Evolutionary conservation across 2,329 filamentous ascomycete genomes (phyloP).

Genomic region (Plenodomus tracheiphilus): DNA sequence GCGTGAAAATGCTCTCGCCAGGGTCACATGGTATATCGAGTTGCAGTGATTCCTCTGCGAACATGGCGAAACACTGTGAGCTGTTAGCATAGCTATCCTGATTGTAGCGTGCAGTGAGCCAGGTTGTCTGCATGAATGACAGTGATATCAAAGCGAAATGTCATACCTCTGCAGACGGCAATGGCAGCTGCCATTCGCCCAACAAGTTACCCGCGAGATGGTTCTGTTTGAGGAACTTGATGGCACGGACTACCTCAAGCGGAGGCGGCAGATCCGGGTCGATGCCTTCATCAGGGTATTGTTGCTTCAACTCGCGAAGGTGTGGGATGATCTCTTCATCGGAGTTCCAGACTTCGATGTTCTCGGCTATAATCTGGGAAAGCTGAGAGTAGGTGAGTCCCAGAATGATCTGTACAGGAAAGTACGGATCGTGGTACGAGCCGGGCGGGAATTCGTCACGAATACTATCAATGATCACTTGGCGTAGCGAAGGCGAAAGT

Average conservation of each 20-base stretch:
- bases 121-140: neutral
- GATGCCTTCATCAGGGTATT: slow-evolving; percentile 9
- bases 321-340: slow-evolving; percentile 11
- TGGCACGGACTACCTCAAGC: slow-evolving; percentile 12
- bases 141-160: neutral
- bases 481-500: slow-evolving; percentile 21
- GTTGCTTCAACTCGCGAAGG: slow-evolving; percentile 8
- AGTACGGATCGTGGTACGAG: slow-evolving; percentile 5
- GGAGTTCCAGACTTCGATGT: slow-evolving; percentile 5
- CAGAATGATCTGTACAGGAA: slow-evolving; percentile 16
- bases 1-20: neutral
- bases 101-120: neutral
- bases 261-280: slow-evolving; percentile 22
- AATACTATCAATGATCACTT: slow-evolving; percentile 23
- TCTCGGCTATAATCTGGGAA: slow-evolving; percentile 9
- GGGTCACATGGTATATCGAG: neutral
- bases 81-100: neutral
- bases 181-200: slow-evolving; percentile 12
- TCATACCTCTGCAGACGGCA: slow-evolving; percentile 11
- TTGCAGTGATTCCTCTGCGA: neutral
- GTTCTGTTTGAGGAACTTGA: slow-evolving; percentile 19
- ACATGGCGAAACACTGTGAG: neutral
- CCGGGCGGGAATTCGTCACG: slow-evolving; percentile 3
- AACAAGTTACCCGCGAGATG: slow-evolving; percentile 19
- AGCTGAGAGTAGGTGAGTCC: slow-evolving; percentile 6